These are phyloP conservation scores for Paramecium primaurelia DNA, from an alignment of 73 alveolate species.

Conservation along the genomic window DNA sequence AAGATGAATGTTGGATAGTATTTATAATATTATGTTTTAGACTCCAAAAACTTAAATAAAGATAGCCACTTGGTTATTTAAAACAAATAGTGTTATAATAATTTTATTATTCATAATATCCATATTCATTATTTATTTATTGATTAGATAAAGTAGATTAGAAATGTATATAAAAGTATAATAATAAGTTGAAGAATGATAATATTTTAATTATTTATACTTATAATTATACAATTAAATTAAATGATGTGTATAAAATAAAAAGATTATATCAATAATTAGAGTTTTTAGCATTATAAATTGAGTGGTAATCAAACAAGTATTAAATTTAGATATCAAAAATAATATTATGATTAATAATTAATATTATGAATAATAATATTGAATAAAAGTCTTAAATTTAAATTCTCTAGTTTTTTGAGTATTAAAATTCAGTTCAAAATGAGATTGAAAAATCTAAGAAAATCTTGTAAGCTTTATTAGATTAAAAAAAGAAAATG, in stretches of 20 bases:
- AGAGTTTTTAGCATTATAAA: too few relatives aligned
- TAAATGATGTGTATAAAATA: too few relatives aligned
- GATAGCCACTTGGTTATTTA: not conserved
- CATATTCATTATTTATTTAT: not conserved
- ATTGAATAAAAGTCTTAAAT: not conserved
- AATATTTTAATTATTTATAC: too few relatives aligned
- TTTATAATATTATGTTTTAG: not conserved
- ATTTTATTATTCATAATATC: not conserved
- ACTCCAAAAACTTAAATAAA: not conserved
- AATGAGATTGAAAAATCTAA: not conserved
- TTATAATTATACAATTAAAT: not conserved
- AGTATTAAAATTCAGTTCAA: not conserved
- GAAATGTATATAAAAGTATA: not conserved
- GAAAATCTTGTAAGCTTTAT: not conserved
- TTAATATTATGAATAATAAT: not conserved
- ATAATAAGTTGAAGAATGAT: not conserved
- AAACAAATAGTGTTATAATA: not conserved
- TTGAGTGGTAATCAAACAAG: not conserved
- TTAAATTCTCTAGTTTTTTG: not conserved
- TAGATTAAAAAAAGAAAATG: not conserved
- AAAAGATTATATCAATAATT: too few relatives aligned
- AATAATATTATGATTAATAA: not conserved
- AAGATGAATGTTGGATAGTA: not conserved
- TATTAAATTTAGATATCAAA: not conserved
- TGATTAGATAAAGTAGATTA: not conserved